phyloP scores from a whole-genome alignment of 2,329 filamentous ascomycete genomes.

The Verticillium albo-atrum region DNA sequence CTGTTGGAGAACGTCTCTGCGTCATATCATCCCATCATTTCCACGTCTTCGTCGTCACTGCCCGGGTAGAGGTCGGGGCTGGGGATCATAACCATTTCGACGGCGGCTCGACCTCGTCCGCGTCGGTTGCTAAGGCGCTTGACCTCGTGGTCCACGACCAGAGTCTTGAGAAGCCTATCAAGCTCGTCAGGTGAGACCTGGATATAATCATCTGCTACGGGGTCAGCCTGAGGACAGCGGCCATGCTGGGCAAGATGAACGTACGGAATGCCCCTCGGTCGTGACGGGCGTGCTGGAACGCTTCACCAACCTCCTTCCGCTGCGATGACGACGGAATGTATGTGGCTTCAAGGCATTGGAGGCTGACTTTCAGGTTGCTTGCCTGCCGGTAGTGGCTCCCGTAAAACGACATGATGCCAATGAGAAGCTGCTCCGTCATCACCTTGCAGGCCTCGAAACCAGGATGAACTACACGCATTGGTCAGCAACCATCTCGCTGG shows the following conservation, averaged over 20 bases:
- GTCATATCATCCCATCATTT: background rate
- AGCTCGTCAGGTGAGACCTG: constrained; percentile 1
- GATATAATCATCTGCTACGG: background rate
- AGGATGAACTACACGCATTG: background rate
- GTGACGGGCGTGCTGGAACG: background rate
- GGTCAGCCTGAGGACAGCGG: background rate
- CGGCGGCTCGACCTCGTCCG: background rate
- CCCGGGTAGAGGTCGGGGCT: background rate
- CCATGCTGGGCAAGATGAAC: background rate
- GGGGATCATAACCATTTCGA: background rate
- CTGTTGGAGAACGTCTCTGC: background rate
- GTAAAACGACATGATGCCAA: constrained; percentile 16
- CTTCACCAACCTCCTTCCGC: background rate
- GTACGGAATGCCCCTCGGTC: background rate
- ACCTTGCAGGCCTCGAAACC: background rate
- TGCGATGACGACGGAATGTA: background rate
- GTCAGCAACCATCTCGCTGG: background rate
- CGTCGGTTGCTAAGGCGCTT: constrained; percentile 6
- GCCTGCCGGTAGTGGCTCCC: constrained; percentile 14
- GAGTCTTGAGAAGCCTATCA: constrained; percentile 3
- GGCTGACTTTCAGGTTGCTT: constrained; percentile 8
- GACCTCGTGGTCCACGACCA: constrained; percentile 11
- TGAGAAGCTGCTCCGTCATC: constrained; percentile 7
- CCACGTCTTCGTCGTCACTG: background rate
- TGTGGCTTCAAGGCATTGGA: constrained; percentile 3